phyloP scores from a whole-genome alignment of 208 protist genomes.

The Wallacemonas rigidus region DNA sequence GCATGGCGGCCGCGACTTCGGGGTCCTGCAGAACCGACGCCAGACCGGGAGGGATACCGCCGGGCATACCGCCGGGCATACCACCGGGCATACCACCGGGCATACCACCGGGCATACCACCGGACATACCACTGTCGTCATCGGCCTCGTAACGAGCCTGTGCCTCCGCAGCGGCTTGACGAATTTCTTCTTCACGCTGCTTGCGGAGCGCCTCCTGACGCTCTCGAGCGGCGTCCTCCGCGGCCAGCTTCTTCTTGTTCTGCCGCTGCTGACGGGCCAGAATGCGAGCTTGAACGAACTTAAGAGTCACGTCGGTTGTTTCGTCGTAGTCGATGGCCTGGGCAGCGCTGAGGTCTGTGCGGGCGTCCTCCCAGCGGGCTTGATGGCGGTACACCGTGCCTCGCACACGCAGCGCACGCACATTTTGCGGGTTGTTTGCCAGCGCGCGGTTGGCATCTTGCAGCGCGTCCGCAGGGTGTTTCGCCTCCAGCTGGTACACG shows the following conservation, averaged over 20 bases:
- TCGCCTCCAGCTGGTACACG: constrained; percentile 56
- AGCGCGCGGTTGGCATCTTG: constrained; percentile 67
- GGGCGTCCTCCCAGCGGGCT: constrained; percentile 62
- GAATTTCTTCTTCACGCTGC: constrained; percentile 48
- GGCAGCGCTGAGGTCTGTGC: constrained; percentile 68
- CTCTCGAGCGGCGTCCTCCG: constrained; percentile 36
- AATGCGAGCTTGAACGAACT: constrained; percentile 47
- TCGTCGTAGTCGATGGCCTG: constrained; percentile 85
- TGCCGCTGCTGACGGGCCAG: constrained; percentile 37
- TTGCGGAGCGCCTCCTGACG: constrained; percentile 41
- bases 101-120: constrained; percentile 49
- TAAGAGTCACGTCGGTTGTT: constrained; percentile 38
- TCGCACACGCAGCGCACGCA: constrained; percentile 71
- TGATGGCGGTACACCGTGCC: constrained; percentile 71
- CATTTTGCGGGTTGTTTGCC: constrained; percentile 66
- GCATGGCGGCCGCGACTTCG: constrained; percentile 64
- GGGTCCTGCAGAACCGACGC: constrained; percentile 45
- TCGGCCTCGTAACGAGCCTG: constrained; percentile 14
- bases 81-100: constrained; percentile 50
- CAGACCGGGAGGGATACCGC: constrained; percentile 42
- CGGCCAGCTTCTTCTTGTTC: constrained; percentile 38
- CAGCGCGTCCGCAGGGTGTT: constrained; percentile 53
- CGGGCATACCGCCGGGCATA: constrained; percentile 35
- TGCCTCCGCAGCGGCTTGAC: constrained; percentile 32
- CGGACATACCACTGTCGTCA: constrained; percentile 24